phyloP scores from a whole-genome alignment of 192 early-diverging fungal genomes.

The Backusella westeae region DNA sequence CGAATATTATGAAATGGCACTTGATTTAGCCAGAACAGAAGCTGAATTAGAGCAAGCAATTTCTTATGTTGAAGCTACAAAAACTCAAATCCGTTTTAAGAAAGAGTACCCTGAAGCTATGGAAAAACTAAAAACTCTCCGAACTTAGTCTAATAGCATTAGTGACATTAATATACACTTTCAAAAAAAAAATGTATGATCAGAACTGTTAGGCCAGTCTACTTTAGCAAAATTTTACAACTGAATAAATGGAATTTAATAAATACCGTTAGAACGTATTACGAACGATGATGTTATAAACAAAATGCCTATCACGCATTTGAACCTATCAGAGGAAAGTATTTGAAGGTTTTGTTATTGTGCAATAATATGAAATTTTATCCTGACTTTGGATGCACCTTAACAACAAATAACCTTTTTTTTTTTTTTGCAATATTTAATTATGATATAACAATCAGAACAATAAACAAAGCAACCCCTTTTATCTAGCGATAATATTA shows the following conservation, averaged over 20 bases:
- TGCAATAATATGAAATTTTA: not conserved
- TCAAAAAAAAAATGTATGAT: not conserved
- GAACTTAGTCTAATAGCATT: not conserved
- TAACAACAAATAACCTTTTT: not conserved
- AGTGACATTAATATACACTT: not conserved
- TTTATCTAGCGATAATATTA: not conserved
- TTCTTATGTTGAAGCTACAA: slow-evolving; percentile 63
- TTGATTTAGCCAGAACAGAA: slow-evolving; percentile 83
- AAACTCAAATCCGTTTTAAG: slow-evolving; percentile 42
- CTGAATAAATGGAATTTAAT: not conserved
- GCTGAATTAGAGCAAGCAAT: slow-evolving; percentile 86
- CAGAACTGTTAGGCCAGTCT: not conserved
- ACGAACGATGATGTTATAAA: not conserved
- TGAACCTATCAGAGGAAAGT: not conserved
- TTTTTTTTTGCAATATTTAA: not conserved
- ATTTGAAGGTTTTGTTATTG: not conserved
- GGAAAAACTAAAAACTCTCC: slow-evolving; percentile 14
- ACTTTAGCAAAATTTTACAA: not conserved
- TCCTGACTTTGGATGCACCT: not conserved
- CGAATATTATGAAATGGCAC: slow-evolving; percentile 76
- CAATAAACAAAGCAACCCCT: not conserved
- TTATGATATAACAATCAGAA: not conserved
- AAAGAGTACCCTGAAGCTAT: slow-evolving; percentile 23
- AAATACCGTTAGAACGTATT: not conserved
- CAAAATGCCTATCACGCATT: not conserved